Evolutionary conservation across 163 green algal genomes (phyloP), one percentile per base, ranked within the genome.

Genomic region (Coccomyxa subellipsoidea): DNA sequence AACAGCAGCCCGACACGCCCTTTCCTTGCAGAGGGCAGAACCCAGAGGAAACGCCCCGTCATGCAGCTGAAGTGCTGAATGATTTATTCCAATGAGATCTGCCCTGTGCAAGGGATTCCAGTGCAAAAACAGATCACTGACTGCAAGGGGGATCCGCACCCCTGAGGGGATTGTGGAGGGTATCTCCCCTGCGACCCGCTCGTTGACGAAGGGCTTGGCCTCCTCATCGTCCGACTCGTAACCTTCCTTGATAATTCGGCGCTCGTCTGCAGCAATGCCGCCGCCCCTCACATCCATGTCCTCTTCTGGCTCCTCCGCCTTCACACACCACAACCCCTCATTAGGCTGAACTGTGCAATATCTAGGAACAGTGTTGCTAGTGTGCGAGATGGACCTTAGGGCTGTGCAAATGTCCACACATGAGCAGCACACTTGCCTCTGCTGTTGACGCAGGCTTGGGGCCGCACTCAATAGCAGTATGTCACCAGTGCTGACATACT

Each of bases 181-280:
- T 8, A 36, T 73, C 66, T 73, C 66, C 47, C 47, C 47, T 27
- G 47, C 47, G 4, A 59, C 23, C 15, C 47, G 47, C 47, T 59
- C 47, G 4, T 59, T 59, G 15, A 59, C 47, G 47, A 59, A 59
- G 47, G 47, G 47, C 47, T 59, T 59, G 66, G 39, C 79, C 70
- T 38, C 77, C 72, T 89, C 82, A 12, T 85, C 78, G 54, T 87
- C 84, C 32, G 86, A 90, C n/a, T 82, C 85, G 78, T 92, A 92
- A 32, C 88, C 88, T 25, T 89, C 80, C 15, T 84, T 82, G n/a
- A 80, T 72, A 54, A 91, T 85, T 12, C 91, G 88, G 25, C 35
- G 34, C 54, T 96, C 94, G 0, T 95, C 88, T 18, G 90, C 86
- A 4, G 81, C 85, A 59, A 90, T 78, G 7, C 90, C 91, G 31